Evolutionary conservation across 352 stramenopile genomes (phyloP).

Genomic region (Phytophthora chlamydospora): DNA sequence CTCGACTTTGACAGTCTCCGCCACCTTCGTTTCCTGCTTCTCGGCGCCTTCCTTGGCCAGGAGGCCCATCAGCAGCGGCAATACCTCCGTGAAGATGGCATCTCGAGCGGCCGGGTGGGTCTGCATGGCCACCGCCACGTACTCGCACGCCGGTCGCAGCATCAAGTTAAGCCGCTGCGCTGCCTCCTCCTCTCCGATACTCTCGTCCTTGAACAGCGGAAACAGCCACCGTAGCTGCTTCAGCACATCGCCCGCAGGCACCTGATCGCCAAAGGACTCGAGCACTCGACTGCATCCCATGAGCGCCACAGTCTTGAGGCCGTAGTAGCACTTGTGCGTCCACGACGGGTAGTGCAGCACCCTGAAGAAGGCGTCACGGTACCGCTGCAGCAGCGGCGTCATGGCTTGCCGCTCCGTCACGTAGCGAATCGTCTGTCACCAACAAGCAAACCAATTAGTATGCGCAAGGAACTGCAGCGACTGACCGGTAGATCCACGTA

Average conservation of each 20-base stretch:
- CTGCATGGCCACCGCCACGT: conserved; percentile 66
- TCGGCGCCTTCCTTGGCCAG: conserved; percentile 31
- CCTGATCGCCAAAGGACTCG: conserved; percentile 65
- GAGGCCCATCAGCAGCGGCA: conserved; percentile 54
- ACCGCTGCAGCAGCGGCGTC: conserved; percentile 55
- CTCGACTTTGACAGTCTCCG: conserved; percentile 58
- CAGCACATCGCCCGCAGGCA: conserved; percentile 42
- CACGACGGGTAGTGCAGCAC: conserved; percentile 64
- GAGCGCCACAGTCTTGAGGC: conserved; percentile 60
- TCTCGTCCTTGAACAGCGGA: conserved; percentile 45
- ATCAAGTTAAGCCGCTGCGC: conserved; percentile 50
- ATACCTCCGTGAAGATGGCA: conserved; percentile 55
- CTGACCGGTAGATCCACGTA: conserved; percentile 15
- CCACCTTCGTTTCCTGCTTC: conserved; percentile 25
- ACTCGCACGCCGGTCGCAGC: conserved; percentile 67
- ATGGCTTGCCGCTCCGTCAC: conserved; percentile 75
- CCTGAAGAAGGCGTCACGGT: conserved; percentile 52
- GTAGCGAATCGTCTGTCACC: conserved; percentile 68
- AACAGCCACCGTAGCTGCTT: conserved; percentile 62
- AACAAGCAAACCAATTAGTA: not conserved
- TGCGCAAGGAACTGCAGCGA: not conserved
- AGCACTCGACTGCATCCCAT: conserved; percentile 70
- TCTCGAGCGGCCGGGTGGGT: conserved; percentile 50
- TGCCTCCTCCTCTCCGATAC: conserved; percentile 15
- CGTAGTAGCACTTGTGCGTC: conserved; percentile 34